phyloP scores from a whole-genome alignment of 179 eudicot genomes.

The Carnegiea gigantea region DNA sequence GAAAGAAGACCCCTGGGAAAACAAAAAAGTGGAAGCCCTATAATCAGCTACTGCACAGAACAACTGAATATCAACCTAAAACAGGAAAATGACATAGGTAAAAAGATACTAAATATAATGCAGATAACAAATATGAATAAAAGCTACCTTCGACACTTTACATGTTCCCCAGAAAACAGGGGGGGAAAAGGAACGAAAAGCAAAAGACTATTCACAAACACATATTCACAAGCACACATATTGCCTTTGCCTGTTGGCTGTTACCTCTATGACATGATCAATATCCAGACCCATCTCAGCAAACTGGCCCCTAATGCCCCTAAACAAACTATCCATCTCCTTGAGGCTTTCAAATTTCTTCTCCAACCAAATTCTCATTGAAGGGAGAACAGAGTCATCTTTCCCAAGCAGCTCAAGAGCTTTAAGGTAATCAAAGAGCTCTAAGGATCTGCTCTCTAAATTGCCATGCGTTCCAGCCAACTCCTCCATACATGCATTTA shows the following conservation, averaged over 20 bases:
- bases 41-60: conserved; percentile 17
- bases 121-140: background rate
- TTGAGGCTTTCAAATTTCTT: conserved; percentile 54
- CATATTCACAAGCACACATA: conserved; percentile 6
- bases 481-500: conserved; percentile 73
- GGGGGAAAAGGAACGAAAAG: background rate
- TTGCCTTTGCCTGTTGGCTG: background rate
- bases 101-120: background rate
- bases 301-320: conserved; percentile 44
- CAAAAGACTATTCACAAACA: background rate
- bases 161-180: background rate
- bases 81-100: background rate
- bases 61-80: conserved; percentile 2
- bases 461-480: conserved; percentile 63
- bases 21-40: conserved; percentile 14
- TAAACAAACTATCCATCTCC: conserved; percentile 59
- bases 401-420: conserved; percentile 52
- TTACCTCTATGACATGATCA: conserved; percentile 54
- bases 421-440: conserved; percentile 57
- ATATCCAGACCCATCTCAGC: conserved; percentile 44
- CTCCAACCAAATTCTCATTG: conserved; percentile 44
- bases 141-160: background rate
- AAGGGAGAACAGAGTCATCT: conserved; percentile 54
- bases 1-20: conserved; percentile 50
- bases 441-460: conserved; percentile 49